phyloP scores from a whole-genome alignment of 2,329 filamentous ascomycete genomes.

The Xylaria sp. region DNA sequence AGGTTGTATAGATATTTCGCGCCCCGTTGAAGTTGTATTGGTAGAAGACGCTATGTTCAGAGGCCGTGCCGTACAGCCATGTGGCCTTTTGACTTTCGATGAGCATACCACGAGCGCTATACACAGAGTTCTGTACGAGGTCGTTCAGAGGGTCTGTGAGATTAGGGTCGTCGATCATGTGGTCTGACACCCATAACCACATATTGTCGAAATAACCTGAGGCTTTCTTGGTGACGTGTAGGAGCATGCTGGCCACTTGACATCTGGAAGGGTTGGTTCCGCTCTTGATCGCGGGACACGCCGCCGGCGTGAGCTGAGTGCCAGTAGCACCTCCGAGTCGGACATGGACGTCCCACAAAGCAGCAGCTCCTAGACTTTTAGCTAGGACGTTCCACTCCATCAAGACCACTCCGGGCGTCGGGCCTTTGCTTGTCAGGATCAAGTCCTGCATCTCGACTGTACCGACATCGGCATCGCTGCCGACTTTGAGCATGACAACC shows the following conservation, averaged over 20 bases:
- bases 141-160: slow-evolving; percentile 35
- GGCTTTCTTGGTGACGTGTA: slow-evolving; percentile 55
- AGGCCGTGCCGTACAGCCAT: slow-evolving; percentile 74
- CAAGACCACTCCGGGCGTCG: slow-evolving; percentile 69
- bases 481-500: slow-evolving; percentile 67
- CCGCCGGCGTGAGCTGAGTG: slow-evolving; percentile 72
- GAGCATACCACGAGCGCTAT: slow-evolving; percentile 61
- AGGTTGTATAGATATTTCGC: slow-evolving; percentile 70
- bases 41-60: slow-evolving; percentile 75
- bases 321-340: slow-evolving; percentile 79
- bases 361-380: slow-evolving; percentile 53
- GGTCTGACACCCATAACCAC: slow-evolving; percentile 58
- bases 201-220: slow-evolving; percentile 58
- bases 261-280: slow-evolving; percentile 47
- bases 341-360: slow-evolving; percentile 82
- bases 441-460: slow-evolving; percentile 71
- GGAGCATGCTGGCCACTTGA: slow-evolving; percentile 57
- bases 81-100: slow-evolving; percentile 58
- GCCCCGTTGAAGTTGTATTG: slow-evolving; percentile 74
- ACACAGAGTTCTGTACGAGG: slow-evolving; percentile 48
- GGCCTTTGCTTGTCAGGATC: slow-evolving; percentile 69
- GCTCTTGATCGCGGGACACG: slow-evolving; percentile 63
- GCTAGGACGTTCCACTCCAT: slow-evolving; percentile 71
- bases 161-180: slow-evolving; percentile 61
- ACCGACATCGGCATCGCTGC: slow-evolving; percentile 65